A percentile compares a stretch with the other conserved stretches of the same genome.
These are phyloP conservation scores for Backusella luteola DNA, from an alignment of 192 early-diverging fungal species.

Conservation along the genomic window DNA sequence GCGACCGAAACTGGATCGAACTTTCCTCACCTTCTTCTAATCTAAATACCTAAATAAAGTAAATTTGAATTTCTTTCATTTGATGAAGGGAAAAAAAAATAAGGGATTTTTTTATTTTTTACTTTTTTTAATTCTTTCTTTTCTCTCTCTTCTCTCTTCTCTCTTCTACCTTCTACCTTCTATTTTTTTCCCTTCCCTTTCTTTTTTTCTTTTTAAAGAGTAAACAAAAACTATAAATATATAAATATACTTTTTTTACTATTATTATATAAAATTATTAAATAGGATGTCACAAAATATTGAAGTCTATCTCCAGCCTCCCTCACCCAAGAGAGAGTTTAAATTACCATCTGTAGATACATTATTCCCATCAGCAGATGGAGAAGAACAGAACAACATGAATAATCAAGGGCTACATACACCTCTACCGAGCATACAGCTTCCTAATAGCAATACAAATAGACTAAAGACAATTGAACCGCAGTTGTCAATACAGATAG, in stretches of 20 bases:
- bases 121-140: neutral
- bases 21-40: constrained; percentile 3
- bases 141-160: neutral
- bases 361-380: neutral
- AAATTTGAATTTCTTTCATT: constrained; percentile 4
- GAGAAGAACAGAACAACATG: neutral
- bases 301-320: constrained; percentile 12
- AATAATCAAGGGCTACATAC: neutral
- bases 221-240: neutral
- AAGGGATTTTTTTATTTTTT: constrained; percentile 4
- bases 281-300: neutral
- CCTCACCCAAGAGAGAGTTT: neutral
- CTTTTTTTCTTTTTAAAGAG: neutral
- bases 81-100: neutral
- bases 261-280: neutral
- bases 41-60: constrained; percentile 16
- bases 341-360: constrained; percentile 7
- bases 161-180: neutral
- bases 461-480: constrained; percentile 11
- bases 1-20: constrained; percentile 7
- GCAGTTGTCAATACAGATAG: neutral
- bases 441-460: neutral
- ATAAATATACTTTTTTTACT: neutral
- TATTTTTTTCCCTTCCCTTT: neutral
- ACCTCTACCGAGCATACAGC: constrained; percentile 2